Conservation (phyloP, 2,329 filamentous ascomycete genomes). For the Penicillium crustosum region DNA sequence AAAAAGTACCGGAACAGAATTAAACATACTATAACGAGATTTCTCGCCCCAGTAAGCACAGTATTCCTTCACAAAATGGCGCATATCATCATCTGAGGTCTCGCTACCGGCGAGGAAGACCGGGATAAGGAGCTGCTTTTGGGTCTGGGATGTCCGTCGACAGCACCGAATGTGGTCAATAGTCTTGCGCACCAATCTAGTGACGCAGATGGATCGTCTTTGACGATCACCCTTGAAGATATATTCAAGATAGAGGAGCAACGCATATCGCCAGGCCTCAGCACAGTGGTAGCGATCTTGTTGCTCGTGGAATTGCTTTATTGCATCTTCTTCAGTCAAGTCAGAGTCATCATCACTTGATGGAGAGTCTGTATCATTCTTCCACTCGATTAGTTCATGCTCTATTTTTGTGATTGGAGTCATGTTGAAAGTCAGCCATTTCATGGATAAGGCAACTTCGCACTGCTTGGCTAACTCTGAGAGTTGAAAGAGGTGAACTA, state of each 20-base stretch:
- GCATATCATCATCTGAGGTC: constrained; percentile 19
- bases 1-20: constrained; percentile 18
- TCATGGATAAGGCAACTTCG: constrained; percentile 31
- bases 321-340: constrained; percentile 12
- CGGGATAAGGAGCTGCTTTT: constrained; percentile 41
- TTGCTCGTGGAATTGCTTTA: constrained; percentile 16
- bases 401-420: constrained; percentile 24
- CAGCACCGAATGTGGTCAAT: constrained; percentile 35
- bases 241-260: constrained; percentile 35
- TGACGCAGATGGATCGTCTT: constrained; percentile 13
- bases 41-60: constrained; percentile 35
- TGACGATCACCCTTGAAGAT: constrained; percentile 28
- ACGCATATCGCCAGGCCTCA: constrained; percentile 36
- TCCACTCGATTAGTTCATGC: constrained; percentile 10
- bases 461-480: constrained; percentile 32
- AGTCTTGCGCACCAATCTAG: constrained; percentile 28
- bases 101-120: constrained; percentile 39
- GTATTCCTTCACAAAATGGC: constrained; percentile 27
- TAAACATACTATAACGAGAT: constrained; percentile 36
- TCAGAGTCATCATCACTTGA: not conserved
- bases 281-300: constrained; percentile 36
- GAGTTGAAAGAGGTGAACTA: constrained; percentile 14
- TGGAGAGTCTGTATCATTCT: not conserved
- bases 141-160: constrained; percentile 28
- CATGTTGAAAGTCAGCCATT: constrained; percentile 27